Conservation (phyloP, 2,329 filamentous ascomycete species). For the Epichloe bromicola region DNA sequence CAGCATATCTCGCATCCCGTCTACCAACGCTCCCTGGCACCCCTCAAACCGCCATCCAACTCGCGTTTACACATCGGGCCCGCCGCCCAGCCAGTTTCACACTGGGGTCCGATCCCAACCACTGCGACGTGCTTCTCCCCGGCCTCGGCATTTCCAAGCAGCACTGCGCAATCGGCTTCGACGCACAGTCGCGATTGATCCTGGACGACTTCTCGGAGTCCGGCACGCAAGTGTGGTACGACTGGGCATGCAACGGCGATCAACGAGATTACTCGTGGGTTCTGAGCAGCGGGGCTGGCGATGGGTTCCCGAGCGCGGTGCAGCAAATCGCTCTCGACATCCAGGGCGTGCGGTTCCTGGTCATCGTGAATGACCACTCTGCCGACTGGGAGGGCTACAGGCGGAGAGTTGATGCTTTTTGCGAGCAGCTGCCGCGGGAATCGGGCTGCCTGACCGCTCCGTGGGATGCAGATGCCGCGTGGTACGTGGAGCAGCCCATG, state of each 20-base stretch:
- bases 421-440: slow-evolving; percentile 15
- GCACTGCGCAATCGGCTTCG: slow-evolving; percentile 27
- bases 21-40: slow-evolving; percentile 13
- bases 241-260: slow-evolving; percentile 26
- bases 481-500: slow-evolving; percentile 5
- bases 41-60: slow-evolving; percentile 20
- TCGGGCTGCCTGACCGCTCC: slow-evolving; percentile 12
- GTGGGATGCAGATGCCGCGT: background rate
- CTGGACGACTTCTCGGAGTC: slow-evolving; percentile 24
- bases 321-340: slow-evolving; percentile 25
- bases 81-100: slow-evolving; percentile 24
- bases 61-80: slow-evolving; percentile 22
- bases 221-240: slow-evolving; percentile 30
- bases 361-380: slow-evolving; percentile 25
- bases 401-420: slow-evolving; percentile 21
- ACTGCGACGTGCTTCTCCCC: slow-evolving; percentile 26
- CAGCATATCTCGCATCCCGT: slow-evolving; percentile 15
- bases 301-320: slow-evolving; percentile 17
- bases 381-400: slow-evolving; percentile 20
- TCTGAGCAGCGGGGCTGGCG: slow-evolving; percentile 11
- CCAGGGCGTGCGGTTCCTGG: slow-evolving; percentile 25
- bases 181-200: slow-evolving; percentile 23
- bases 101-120: slow-evolving; percentile 23
- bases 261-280: slow-evolving; percentile 23
- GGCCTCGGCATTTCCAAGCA: slow-evolving; percentile 19